Evolutionary conservation across 345 rosid genomes (phyloP).

Genomic region (Eucalyptus globulus): DNA sequence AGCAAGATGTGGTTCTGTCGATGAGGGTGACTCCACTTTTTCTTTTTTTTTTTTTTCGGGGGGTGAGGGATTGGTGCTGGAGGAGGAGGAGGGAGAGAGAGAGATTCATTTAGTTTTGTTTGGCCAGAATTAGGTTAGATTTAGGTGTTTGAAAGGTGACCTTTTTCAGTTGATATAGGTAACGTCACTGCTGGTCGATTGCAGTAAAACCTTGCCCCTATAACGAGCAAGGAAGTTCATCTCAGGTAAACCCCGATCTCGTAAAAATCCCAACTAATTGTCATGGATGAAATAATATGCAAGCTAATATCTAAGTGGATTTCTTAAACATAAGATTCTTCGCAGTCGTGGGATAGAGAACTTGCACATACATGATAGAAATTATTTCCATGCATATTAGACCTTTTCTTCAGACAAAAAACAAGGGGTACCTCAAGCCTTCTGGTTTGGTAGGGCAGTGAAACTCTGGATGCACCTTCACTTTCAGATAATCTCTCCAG

Average conservation of each 20-base stretch:
- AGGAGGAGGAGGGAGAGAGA: background rate
- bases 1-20: background rate
- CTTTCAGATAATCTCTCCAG: constrained; percentile 33
- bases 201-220: background rate
- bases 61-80: too few relatives aligned
- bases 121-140: background rate
- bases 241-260: background rate
- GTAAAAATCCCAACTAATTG: background rate
- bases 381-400: background rate
- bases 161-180: background rate
- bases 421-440: constrained; percentile 14
- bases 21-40: background rate
- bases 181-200: background rate
- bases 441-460: constrained; percentile 23
- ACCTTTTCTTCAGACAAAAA: background rate
- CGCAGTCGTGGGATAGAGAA: background rate
- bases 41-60: fast-evolving
- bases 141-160: background rate
- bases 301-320: background rate
- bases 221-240: background rate
- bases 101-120: background rate
- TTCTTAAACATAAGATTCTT: background rate
- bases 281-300: background rate
- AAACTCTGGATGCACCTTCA: constrained; percentile 31
- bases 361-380: background rate